Conservation (phyloP, 2,329 filamentous ascomycete genomes). For the Fusarium transvaalense region DNA sequence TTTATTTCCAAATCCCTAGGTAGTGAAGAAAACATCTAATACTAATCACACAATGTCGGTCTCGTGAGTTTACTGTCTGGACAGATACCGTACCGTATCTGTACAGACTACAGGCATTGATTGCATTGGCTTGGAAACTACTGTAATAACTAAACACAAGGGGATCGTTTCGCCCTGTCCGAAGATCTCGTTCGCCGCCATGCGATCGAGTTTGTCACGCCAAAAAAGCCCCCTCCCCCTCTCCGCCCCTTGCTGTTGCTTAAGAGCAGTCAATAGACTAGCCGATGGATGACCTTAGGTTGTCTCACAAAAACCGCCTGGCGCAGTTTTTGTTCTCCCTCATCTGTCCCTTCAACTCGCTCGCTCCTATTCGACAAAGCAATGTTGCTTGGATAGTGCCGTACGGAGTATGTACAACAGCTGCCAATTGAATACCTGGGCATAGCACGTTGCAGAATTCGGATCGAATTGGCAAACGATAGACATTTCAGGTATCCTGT, state of each 20-base stretch:
- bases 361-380: conserved; percentile 19
- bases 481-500: conserved; percentile 10
- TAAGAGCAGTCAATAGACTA: conserved; percentile 2
- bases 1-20: neutral
- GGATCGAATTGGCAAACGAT: conserved; percentile 22
- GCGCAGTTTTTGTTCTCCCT: conserved; percentile 4
- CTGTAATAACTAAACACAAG: conserved; percentile 20
- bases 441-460: conserved; percentile 25
- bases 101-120: conserved; percentile 17
- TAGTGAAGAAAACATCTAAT: neutral
- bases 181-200: conserved; percentile 39
- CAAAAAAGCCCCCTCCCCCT: conserved; percentile 20
- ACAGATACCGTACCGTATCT: neutral
- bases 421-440: conserved; percentile 12
- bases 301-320: conserved; percentile 29
- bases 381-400: conserved; percentile 23
- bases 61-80: conserved; percentile 31
- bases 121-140: conserved; percentile 17
- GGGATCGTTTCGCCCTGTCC: conserved; percentile 33
- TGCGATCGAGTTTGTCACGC: conserved; percentile 37
- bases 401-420: conserved; percentile 8
- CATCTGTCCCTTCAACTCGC: neutral
- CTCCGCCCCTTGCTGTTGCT: conserved; percentile 26
- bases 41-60: conserved; percentile 2
- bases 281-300: conserved; percentile 11